These are phyloP conservation scores for Acorus gramineus DNA, from an alignment of 106 monocot species.

Conservation along the genomic window DNA sequence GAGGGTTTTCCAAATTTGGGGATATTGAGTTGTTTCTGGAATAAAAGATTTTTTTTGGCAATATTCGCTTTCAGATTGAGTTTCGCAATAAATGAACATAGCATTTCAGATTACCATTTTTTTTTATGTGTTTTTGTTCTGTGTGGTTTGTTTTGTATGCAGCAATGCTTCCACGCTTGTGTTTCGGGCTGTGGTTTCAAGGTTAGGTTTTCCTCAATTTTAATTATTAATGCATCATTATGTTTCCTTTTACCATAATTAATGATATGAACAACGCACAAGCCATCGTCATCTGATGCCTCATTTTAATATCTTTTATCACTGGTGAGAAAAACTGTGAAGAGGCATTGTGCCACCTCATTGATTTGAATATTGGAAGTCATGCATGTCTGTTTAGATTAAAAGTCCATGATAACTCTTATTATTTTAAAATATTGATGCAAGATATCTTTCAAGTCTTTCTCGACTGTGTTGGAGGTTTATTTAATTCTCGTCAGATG, in stretches of 20 bases:
- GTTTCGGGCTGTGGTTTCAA: conserved; percentile 88
- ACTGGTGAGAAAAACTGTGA: too few relatives aligned
- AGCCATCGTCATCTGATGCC: too few relatives aligned
- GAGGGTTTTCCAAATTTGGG: neutral
- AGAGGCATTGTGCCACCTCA: too few relatives aligned
- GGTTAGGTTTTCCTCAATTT: conserved; percentile 28
- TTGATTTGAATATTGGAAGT: too few relatives aligned
- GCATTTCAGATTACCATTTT: neutral
- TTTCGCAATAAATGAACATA: neutral
- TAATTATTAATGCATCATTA: neutral
- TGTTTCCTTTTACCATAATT: neutral
- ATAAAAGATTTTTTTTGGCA: neutral
- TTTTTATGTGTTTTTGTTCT: neutral
- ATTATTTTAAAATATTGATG: too few relatives aligned
- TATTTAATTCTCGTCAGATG: too few relatives aligned
- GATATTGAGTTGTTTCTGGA: neutral
- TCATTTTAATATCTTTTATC: neutral
- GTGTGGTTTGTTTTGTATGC: conserved; percentile 14
- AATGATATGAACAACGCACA: neutral
- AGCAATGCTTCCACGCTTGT: conserved; percentile 96
- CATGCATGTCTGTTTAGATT: neutral
- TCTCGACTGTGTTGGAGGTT: too few relatives aligned
- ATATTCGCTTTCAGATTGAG: neutral
- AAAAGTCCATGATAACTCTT: too few relatives aligned
- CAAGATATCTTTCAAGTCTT: too few relatives aligned